These are phyloP conservation scores for Starmerella davenportii DNA, from an alignment of 805 yeast species.

Conservation along the genomic window DNA sequence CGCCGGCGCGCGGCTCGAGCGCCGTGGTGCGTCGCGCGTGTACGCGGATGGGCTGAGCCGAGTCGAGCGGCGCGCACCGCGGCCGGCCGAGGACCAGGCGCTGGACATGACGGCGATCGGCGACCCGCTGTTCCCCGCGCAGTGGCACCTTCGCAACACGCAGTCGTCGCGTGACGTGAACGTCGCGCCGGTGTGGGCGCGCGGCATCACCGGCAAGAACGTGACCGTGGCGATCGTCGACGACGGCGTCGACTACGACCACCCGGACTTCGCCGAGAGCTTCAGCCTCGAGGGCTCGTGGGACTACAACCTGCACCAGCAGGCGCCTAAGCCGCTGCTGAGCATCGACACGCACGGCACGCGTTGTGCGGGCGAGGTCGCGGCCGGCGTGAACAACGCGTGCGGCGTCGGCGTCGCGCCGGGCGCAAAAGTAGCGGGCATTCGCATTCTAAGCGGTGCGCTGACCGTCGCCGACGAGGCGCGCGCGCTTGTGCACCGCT, in stretches of 20 bases:
- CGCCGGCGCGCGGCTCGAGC: background rate
- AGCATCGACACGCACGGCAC: conserved; percentile 87
- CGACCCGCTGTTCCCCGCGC: conserved; percentile 69
- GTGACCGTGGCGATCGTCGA: conserved; percentile 78
- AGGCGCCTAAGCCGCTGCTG: conserved; percentile 63
- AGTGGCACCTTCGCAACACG: conserved; percentile 85
- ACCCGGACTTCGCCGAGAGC: conserved; percentile 50
- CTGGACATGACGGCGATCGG: conserved; percentile 27
- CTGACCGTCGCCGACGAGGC: conserved; percentile 84
- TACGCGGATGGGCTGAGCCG: conserved; percentile 3
- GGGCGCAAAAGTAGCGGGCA: conserved; percentile 69
- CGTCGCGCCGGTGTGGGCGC: conserved; percentile 68
- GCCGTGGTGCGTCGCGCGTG: background rate
- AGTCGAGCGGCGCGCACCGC: conserved; percentile 10
- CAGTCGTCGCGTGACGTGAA: conserved; percentile 62
- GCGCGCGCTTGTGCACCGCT: conserved; percentile 58
- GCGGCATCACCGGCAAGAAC: conserved; percentile 64
- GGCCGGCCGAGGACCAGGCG: conserved; percentile 2
- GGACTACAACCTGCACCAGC: conserved; percentile 69
- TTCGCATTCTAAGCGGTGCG: conserved; percentile 68
- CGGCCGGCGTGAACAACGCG: conserved; percentile 58
- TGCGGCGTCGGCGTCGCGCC: conserved; percentile 98
- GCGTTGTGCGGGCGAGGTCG: conserved; percentile 94
- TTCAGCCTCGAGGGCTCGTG: conserved; percentile 60
- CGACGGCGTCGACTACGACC: conserved; percentile 79